Base-by-base conservation (phyloP, 345 rosid species). In the Brassica nigra region DNA sequence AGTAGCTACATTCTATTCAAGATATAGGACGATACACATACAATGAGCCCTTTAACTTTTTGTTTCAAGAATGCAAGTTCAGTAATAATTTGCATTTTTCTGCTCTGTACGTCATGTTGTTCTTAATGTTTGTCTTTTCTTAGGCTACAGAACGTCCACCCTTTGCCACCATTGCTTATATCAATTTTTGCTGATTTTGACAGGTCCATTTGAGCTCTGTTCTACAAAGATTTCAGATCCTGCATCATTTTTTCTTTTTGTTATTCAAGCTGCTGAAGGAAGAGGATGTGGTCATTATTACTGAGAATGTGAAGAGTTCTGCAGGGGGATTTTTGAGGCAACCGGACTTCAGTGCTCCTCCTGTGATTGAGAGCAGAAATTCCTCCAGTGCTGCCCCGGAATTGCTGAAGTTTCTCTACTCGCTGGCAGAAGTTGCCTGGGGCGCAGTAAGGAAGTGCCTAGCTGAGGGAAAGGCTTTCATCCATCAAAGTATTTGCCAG, bases 301-400 rank as follows among this genome's bases (percentile, higher is more conserved):
- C 80, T 30, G 86, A 80, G 76, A 36, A 61, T 58, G 77, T 70
- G 27, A 84, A 77, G 81, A 87, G 73, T 77, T 79, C 86, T 10
- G 89, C 78, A 74, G 99, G 99, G 77, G 97, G 98, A 52, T 95
- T 95, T 86, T 76, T 95, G 78, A 83, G 78, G 76, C 96, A 92
- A 79, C 91, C 98, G 33, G 57, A 71, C 58, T 77, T 88, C 73
- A 84, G 79, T 82, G 66, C 88, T 78, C 74, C 78, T 57, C 80
- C 80, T 78, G 80, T 57, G 71, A 55, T 42, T 42, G 83, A 77
- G 54, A 16, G 36, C 70, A 81, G 77, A 81, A 34, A 62, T 75
- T 44, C 81, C 34, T 79, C 79, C 61, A 70, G 61, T 81, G 73
- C 81, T 62, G 87, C 82, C 84, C 70, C 66, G 0, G 81, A 83